Evolutionary conservation across 805 yeast species (phyloP), one percentile per base, ranked within the genome.

Genomic region (Ogataea siamensis): DNA sequence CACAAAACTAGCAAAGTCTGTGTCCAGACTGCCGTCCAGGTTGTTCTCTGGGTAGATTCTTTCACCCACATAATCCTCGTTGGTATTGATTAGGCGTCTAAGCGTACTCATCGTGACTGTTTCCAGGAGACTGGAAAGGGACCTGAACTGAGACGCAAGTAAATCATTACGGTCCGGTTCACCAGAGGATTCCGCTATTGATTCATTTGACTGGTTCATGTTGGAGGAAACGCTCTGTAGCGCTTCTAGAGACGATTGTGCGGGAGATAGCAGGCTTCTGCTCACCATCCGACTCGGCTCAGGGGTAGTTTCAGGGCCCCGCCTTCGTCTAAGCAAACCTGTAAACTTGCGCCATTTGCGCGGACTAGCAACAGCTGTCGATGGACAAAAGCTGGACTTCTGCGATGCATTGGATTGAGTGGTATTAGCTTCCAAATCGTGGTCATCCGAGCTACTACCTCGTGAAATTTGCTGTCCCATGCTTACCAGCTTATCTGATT

Each of bases 1-100:
- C 6, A 74, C 46, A 43, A 75, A 75, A 25, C 71, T 73, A 22
- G 59, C 57, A 51, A 73, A 75, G 9, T 65, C 67, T 5, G 64
- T 45, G 40, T 71, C 74, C 11, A 15, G n/a, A 19, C 41, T 27
- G 20, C 36, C 40, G 18, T 39, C 39, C 9, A 41, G 20, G 16
- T 30, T 32, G n/a, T 37, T 37, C 7, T 35, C 25, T 11, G 46
- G 49, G 32, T 50, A 55, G 12, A 51, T 49, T 31, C 58, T 43
- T 15, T 42, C 42, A 10, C 58, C 58, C 19, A 37, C 28, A 25
- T 40, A 46, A 11, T 30, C 28, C 13, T 49, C 47, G 10, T 26
- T 33, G 22, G 46, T 39, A 12, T 39, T 29, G 28, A 57, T 36
- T 27, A 57, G 34, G 12, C 62, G 42, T 10, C 50, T 38, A 11